Base-by-base conservation (phyloP, 176 grass and related monocot species). In the Poa pratensis region DNA sequence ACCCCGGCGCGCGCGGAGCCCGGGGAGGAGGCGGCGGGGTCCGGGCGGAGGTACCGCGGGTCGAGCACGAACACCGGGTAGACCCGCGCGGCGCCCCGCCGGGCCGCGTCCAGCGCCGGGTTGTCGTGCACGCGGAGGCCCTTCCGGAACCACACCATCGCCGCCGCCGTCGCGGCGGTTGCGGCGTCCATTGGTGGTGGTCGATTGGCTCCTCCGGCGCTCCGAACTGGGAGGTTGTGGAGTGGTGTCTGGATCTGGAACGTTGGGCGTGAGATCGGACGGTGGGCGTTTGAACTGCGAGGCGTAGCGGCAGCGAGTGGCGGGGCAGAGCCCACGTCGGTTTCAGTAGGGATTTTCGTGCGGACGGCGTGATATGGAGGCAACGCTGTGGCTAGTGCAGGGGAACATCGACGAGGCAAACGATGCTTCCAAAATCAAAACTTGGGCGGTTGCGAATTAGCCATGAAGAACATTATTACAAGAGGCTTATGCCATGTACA, bases 1-100 rank as follows among this genome's bases (percentile, higher is more conserved):
- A 94, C 50, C 11, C 87, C 93, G 34, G 93, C 85, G 58, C 77
- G 82, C 86, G 89, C 81, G 26, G 96, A 98, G 30, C 93, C 96
- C 4, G 78, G 93, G 27, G 89, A 95, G 46, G 91, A 76, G 68
- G 89, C 89, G 14, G 30, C 69, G 37, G 84, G 81, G 77, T 98
- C 93, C 2, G 93, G 91, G 48, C 78, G 80, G 28, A 98, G 91
- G 84, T 98, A 95, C 1, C 76, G 83, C 28, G 91, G 93, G 67
- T 95, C 93, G 54, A 98, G 91, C 64, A 98, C 96, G 77, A 98
- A 98, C 43, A 95, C 93, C 15, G 93, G 96, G 84, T 91, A 98
- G 28, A 98, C 87, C 79, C 87, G 81, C 13, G 39, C 76, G 50
- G 84, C 52, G 52, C 50, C 59, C 6, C 78, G 67, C 30, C 86